Percentiles rank a stretch among this genome's conserved stretches.
Evolutionary conservation across 352 stramenopile genomes (phyloP).

Genomic region (Pythium pectinolyticum): DNA sequence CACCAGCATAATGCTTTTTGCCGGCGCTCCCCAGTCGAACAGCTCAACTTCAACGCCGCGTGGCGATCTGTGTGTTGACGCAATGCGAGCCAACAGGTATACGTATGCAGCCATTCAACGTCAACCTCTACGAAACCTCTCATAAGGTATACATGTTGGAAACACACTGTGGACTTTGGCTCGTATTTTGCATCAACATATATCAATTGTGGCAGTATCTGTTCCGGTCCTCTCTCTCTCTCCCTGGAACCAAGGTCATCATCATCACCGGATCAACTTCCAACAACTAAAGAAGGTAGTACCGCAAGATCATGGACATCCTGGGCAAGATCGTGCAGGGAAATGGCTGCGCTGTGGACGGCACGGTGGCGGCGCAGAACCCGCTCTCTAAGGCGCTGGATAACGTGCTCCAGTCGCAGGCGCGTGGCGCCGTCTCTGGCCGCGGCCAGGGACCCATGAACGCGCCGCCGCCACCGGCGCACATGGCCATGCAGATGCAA

Average conservation of each 20-base stretch:
- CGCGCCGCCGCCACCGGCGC: constrained; percentile 38
- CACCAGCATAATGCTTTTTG: neutral
- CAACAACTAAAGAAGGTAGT: constrained; percentile 2
- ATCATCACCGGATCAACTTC: neutral
- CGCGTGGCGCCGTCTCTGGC: constrained; percentile 22
- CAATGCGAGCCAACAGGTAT: constrained; percentile 16
- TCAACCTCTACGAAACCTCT: constrained; percentile 24
- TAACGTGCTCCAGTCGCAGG: constrained; percentile 67
- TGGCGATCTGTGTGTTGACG: constrained; percentile 10
- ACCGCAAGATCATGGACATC: constrained; percentile 58
- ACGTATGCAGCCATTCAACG: constrained; percentile 25
- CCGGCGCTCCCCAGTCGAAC: neutral
- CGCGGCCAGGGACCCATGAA: constrained; percentile 29
- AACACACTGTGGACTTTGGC: neutral
- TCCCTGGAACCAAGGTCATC: neutral
- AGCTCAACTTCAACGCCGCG: constrained; percentile 21
- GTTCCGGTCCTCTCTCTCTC: constrained; percentile 1
- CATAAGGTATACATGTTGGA: constrained; percentile 17
- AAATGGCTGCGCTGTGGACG: constrained; percentile 76
- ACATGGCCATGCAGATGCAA: constrained; percentile 78
- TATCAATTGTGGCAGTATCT: constrained; percentile 5
- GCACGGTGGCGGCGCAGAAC: constrained; percentile 83
- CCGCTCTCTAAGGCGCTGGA: constrained; percentile 80
- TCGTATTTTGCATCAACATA: constrained; percentile 2
- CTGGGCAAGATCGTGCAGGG: constrained; percentile 83